Base-by-base conservation (phyloP, 345 rosid genomes). In the Toxicodendron radicans region DNA sequence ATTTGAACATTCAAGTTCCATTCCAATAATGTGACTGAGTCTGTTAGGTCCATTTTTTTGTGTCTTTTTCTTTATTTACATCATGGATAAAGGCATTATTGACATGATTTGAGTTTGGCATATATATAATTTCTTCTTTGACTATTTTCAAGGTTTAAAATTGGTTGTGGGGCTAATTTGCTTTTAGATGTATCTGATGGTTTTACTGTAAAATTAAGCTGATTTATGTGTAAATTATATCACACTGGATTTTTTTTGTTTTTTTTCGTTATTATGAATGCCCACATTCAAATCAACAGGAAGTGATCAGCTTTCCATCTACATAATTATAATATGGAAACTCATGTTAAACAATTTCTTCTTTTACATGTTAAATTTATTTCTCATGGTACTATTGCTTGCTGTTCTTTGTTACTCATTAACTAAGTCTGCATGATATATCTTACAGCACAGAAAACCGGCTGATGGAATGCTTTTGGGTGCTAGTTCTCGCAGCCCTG, bases 401-500 rank as follows among this genome's bases (percentile, higher is more conserved):
- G 57, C 17, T 17, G 74, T 24, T 64, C 46, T 69, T 46, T 43
- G 18, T 48, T 65, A 48, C 35, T n/a, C 1, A 20, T 35, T 38
- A 62, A 52, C 78, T 69, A 53, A 77, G 35, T 41, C n/a, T 73
- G 53, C 35, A 4, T 43, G 46, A 46, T 77, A 27, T 70, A 20
- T 78, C 73, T 82, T 83, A 77, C 97, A 93, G 98, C 98, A 93
- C 82, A 89, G 84, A 78, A 93, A 89, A 77, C 93, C 93, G 58
- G 91, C 93, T 61, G 98, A 93, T 81, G 90, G 93, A 85, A 87
- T 93, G 86, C 94, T 93, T 30, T 80, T 94, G 64, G 96, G 98
- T 18, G 82, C 89, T 83, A 95, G 91, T 82, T 89, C 99, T 75
- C 97, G 93, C 54, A 91, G 96, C 76, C 92, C 96, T 60, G 87